Evolutionary conservation across 1,139 yeast genomes (phyloP).

Genomic region (Arxiozyma heterogenica): DNA sequence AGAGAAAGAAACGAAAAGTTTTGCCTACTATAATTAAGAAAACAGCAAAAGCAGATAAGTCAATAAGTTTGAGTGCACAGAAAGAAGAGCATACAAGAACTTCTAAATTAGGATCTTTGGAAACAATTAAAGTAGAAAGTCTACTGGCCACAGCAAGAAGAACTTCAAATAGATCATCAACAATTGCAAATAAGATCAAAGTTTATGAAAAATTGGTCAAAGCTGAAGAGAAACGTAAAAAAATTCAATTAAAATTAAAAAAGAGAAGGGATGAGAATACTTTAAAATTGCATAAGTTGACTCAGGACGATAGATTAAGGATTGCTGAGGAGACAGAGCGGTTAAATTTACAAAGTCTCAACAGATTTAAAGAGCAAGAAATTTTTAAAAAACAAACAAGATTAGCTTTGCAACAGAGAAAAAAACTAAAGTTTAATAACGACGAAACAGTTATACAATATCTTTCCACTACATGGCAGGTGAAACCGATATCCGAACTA

Average conservation of each 20-base stretch:
- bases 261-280: slow-evolving; percentile 32
- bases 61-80: slow-evolving; percentile 9
- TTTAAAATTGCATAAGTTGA: slow-evolving; percentile 42
- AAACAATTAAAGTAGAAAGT: slow-evolving; percentile 39
- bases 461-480: slow-evolving; percentile 22
- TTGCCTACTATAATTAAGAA: slow-evolving; percentile 41
- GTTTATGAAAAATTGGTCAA: slow-evolving; percentile 65
- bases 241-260: slow-evolving; percentile 29
- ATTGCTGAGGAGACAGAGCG: slow-evolving; percentile 85
- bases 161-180: slow-evolving; percentile 70
- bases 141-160: slow-evolving; percentile 48
- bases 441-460: slow-evolving; percentile 22
- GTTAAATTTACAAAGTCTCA: slow-evolving; percentile 61
- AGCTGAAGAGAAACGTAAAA: slow-evolving; percentile 59
- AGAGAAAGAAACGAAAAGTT: slow-evolving; percentile 35
- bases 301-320: slow-evolving; percentile 77
- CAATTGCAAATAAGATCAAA: slow-evolving; percentile 69
- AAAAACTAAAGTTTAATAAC: slow-evolving; percentile 39
- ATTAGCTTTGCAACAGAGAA: slow-evolving; percentile 59
- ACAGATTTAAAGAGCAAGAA: slow-evolving; percentile 76
- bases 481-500: slow-evolving; percentile 48
- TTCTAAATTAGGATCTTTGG: slow-evolving; percentile 25
- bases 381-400: slow-evolving; percentile 70
- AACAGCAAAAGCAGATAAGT: slow-evolving; percentile 12
- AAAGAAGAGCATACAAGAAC: slow-evolving; percentile 15